Percentiles rank a stretch among this genome's conserved stretches.
These are phyloP conservation scores for Stagonosporopsis cucurbitacearum DNA, from an alignment of 2,329 filamentous ascomycete species.

Conservation along the genomic window DNA sequence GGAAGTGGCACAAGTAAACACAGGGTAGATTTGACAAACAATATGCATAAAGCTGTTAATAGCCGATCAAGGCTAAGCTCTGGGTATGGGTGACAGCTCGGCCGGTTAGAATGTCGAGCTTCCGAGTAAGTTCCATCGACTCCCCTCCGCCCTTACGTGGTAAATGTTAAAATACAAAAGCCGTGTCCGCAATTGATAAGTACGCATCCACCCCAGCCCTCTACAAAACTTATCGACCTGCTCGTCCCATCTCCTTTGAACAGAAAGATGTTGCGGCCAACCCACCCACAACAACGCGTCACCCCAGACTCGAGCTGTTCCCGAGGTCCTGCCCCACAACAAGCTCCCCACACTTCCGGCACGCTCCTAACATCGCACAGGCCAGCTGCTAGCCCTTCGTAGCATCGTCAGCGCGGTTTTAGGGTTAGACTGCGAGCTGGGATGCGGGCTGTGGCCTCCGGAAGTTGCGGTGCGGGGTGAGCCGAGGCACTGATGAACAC, in stretches of 20 bases:
- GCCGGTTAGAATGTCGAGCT: neutral
- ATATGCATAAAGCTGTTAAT: neutral
- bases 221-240: neutral
- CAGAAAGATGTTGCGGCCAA: neutral
- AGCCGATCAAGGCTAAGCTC: conserved; percentile 6
- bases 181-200: neutral
- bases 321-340: neutral
- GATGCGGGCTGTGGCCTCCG: neutral
- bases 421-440: neutral
- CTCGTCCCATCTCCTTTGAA: neutral
- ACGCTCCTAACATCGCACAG: neutral
- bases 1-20: neutral
- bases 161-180: neutral
- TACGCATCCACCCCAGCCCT: neutral
- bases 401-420: neutral
- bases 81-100: conserved; percentile 1
- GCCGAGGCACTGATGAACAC: conserved; percentile 1
- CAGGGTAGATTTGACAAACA: neutral
- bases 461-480: neutral
- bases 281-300: neutral
- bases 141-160: neutral
- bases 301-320: neutral
- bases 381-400: neutral
- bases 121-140: conserved; percentile 10
- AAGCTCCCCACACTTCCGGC: neutral